Evolutionary conservation across 1,284 basidiomycete genomes (phyloP), one percentile per base, ranked within the genome.

Genomic region (Anthracocystis panici-leucophaei): DNA sequence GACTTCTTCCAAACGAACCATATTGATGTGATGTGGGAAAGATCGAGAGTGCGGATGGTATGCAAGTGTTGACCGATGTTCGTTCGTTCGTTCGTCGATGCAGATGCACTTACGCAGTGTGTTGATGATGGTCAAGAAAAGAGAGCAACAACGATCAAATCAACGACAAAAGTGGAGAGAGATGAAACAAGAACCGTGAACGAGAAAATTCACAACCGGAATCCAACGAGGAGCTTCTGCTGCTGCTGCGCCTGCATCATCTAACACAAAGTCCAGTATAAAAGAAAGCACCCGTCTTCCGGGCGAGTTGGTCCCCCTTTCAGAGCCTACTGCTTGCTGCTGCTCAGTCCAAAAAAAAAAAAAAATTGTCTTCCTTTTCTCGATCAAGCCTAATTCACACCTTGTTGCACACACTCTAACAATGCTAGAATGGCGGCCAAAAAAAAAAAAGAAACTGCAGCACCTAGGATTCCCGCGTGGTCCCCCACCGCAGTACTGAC

Each of bases 401-500:
- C 33, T 33, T 2, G 7, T 11, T 12, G 2, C 7, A 6, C 33
- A 38, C 35, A 16, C 35, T 38, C 35, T 38, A 38, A 38, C 35
- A 38, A 38, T 38, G 33, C 33, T 38, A 16, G n/a, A 20, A 20
- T 16, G n/a, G 10, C 14, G 14, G 1, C 4, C 14, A 14, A 38
- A 38, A 38, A 38, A 38, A 33, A 33, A 33, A 33, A 11, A 38
- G 14, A 88, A 90, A 90, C 90, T 90, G 90, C 90, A 89, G 89
- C 90, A 91, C 89, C 90, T 87, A 90, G 90, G 90, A 91, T 91
- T 91, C 90, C 90, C 90, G 88, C 88, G 89, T 91, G 91, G 90
- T 91, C 90, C 90, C 90, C 90, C 90, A 91, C 90, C 90, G 88
- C 91, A 90, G 90, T 91, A 91, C 91, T 91, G 90, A 91, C 90